Evolutionary conservation across 768 basidiomycete species (phyloP), one percentile per base, ranked within the genome.

Genomic region (Dioszegia aurantiaca): DNA sequence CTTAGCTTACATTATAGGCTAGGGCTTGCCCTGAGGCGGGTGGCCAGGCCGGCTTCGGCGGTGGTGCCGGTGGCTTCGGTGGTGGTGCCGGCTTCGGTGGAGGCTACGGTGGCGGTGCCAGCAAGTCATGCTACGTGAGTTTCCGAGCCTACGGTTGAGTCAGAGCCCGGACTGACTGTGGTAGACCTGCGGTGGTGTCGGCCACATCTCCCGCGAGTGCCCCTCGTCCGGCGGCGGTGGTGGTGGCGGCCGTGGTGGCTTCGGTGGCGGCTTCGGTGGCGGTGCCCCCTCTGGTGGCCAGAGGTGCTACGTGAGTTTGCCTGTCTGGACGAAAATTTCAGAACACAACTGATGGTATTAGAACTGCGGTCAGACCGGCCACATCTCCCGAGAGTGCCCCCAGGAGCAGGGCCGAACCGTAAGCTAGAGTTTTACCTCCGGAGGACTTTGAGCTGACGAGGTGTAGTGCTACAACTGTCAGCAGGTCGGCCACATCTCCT

Each of bases 311-410:
- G 75, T 76, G 68, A 72, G 74, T 74, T 40, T 8, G 19, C 10
- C 23, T 14, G n/a, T 4, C 16, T 28, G 12, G 26, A 19, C 23
- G 16, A 24, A 47, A 9, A 2, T 23, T n/a, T n/a, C n/a, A 31
- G 54, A 17, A 3, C 16, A 2, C 6, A 6, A 37, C 37, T 28
- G 55, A 28, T 47, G 16, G 2, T 31, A 23, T 27, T 55, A 76
- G 74, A 77, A 78, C 75, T 78, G 77, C 63, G 72, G 72, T 47
- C 66, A 77, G 65, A 64, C 70, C 48, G 77, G 77, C 42, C 77
- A 78, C 71, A 72, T 78, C 66, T 73, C 75, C 61, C 62, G 70
- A 56, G 74, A 71, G 56, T 78, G 77, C 70, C 70, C 75, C 44
- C 64, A 69, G 59, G 65, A 65, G 58, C 64, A 66, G 51, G 68